Evolutionary conservation across 148 eudicot genomes (phyloP).

Genomic region (Arctostaphylos glauca): DNA sequence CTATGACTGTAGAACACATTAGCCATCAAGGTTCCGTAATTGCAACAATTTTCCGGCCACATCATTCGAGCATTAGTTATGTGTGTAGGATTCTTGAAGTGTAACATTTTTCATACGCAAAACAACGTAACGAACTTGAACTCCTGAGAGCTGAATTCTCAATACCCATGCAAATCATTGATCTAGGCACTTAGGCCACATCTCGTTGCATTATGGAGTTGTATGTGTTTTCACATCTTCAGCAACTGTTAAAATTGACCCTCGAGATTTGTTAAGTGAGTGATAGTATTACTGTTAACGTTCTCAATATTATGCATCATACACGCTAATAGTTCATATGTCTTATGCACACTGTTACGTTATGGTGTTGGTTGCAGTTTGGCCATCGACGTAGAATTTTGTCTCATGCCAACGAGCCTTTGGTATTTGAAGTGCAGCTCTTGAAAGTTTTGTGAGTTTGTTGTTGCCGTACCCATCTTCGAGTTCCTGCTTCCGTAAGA

Average conservation of each 20-base stretch:
- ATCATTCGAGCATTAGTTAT: background rate
- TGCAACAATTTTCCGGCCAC: background rate
- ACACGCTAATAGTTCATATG: background rate
- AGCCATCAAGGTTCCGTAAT: background rate
- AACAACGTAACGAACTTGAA: background rate
- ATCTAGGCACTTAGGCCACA: background rate
- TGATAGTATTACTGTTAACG: background rate
- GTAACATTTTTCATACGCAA: background rate
- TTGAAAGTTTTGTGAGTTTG: slow-evolving; percentile 63
- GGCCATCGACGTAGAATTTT: slow-evolving; percentile 91
- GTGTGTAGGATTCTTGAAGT: background rate
- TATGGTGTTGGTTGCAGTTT: slow-evolving; percentile 60
- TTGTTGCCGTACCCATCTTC: background rate
- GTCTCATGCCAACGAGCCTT: slow-evolving; percentile 86
- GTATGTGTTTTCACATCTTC: background rate
- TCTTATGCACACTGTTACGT: background rate
- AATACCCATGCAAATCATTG: background rate
- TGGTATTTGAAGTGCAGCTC: slow-evolving; percentile 95
- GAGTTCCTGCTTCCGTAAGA: background rate
- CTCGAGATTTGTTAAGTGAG: background rate
- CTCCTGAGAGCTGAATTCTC: background rate
- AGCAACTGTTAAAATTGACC: background rate
- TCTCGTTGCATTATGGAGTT: background rate
- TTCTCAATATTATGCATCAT: background rate
- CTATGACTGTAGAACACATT: background rate